These are phyloP conservation scores for Hansenula sp. DNA, from an alignment of 1,139 yeast species.

Conservation along the genomic window DNA sequence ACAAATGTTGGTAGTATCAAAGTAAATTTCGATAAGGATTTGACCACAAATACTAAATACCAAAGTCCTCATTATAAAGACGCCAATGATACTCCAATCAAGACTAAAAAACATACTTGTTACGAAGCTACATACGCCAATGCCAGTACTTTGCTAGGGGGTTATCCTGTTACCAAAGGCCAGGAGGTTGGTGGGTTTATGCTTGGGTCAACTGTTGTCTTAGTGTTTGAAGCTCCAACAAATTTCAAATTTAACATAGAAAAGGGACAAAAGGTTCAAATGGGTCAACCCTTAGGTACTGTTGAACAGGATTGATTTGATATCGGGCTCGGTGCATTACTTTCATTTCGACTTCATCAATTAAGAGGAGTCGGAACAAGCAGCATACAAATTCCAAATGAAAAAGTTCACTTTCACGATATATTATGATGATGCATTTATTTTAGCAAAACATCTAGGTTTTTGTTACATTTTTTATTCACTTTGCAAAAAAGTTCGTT, in stretches of 20 bases:
- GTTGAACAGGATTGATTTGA: slow-evolving; percentile 18
- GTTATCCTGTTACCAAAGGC: slow-evolving; percentile 86
- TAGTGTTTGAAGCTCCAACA: slow-evolving; percentile 93
- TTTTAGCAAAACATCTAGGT: not conserved
- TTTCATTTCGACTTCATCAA: not conserved
- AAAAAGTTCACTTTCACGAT: not conserved
- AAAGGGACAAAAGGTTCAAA: slow-evolving; percentile 72
- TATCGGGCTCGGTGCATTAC: not conserved
- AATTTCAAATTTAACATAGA: slow-evolving; percentile 66
- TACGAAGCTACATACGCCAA: slow-evolving; percentile 91
- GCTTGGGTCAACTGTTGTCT: slow-evolving; percentile 91
- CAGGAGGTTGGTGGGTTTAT: slow-evolving; percentile 97
- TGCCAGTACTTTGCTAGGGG: slow-evolving; percentile 78
- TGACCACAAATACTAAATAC: slow-evolving; percentile 74
- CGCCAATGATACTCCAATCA: slow-evolving; percentile 21
- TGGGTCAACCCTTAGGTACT: slow-evolving; percentile 81
- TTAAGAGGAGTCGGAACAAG: not conserved
- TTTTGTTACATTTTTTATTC: not conserved
- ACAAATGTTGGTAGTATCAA: slow-evolving; percentile 96
- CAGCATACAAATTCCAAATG: too few species aligned
- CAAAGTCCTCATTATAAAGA: slow-evolving; percentile 38
- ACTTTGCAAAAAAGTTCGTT: not conserved
- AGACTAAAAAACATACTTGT: slow-evolving; percentile 70
- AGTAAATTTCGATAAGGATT: slow-evolving; percentile 86
- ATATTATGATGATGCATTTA: not conserved